Percentiles rank a stretch among this genome's conserved stretches.
Conservation (phyloP, 2,329 filamentous ascomycete species). For the Alternaria ventricosa region DNA sequence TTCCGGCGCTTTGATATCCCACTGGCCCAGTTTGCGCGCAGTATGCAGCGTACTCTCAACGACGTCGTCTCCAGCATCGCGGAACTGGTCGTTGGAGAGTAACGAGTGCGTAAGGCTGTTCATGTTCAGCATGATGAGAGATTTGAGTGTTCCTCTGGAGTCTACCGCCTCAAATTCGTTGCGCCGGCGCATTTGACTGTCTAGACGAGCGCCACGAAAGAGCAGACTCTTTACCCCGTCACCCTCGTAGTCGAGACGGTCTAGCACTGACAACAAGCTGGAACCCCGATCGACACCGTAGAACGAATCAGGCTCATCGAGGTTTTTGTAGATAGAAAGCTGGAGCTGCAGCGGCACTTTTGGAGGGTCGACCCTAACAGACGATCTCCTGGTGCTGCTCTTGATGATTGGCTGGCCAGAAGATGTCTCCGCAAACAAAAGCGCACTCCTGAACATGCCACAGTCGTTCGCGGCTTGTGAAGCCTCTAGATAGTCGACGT, state of each 20-base stretch:
- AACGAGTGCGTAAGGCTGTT: slow-evolving; percentile 85
- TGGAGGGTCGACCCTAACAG: slow-evolving; percentile 56
- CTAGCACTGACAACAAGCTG: slow-evolving; percentile 77
- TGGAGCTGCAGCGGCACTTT: slow-evolving; percentile 69
- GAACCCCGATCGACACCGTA: slow-evolving; percentile 86
- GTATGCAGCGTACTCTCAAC: slow-evolving; percentile 78
- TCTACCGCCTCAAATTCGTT: slow-evolving; percentile 65
- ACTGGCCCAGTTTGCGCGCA: slow-evolving; percentile 83
- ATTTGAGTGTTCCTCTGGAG: slow-evolving; percentile 73
- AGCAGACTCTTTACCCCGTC: slow-evolving; percentile 86
- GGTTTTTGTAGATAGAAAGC: slow-evolving; percentile 83
- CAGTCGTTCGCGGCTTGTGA: slow-evolving; percentile 77
- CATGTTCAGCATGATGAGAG: slow-evolving; percentile 80
- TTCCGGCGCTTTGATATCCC: slow-evolving; percentile 82
- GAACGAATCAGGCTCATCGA: slow-evolving; percentile 95
- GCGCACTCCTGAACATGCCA: slow-evolving; percentile 83
- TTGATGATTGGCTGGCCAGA: slow-evolving; percentile 58
- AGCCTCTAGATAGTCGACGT: slow-evolving; percentile 75
- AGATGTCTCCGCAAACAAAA: slow-evolving; percentile 81
- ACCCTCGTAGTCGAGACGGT: slow-evolving; percentile 86
- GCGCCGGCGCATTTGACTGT: slow-evolving; percentile 75
- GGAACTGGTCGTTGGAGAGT: slow-evolving; percentile 69
- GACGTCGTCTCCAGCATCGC: slow-evolving; percentile 63
- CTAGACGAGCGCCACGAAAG: slow-evolving; percentile 89
- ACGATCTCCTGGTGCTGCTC: slow-evolving; percentile 68